phyloP scores from a whole-genome alignment of 805 yeast genomes.

The Lipomyces spencermartinsiae region DNA sequence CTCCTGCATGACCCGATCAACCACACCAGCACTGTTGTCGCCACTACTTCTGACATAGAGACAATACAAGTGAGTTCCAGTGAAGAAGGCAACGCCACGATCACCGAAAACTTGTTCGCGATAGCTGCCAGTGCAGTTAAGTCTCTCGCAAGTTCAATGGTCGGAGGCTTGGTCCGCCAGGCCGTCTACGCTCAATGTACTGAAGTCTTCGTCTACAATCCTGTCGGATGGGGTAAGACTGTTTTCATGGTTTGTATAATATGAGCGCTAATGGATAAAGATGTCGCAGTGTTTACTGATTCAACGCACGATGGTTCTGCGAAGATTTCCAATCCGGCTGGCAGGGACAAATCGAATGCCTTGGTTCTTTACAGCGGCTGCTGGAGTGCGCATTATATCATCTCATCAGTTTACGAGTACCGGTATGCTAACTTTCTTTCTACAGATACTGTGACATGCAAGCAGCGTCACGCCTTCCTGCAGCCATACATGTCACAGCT shows the following conservation, averaged over 20 bases:
- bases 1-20: background rate
- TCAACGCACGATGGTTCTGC: background rate
- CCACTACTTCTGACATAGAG: background rate
- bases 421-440: background rate
- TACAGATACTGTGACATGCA: background rate
- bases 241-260: too few species aligned
- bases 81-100: background rate
- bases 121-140: background rate
- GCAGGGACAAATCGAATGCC: background rate
- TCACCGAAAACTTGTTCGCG: background rate
- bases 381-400: background rate
- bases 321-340: background rate
- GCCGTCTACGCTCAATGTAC: too few species aligned
- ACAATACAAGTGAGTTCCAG: background rate
- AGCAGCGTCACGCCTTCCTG: background rate
- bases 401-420: background rate
- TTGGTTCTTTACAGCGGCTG: background rate
- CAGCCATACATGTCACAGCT: background rate
- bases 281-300: too few species aligned
- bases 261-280: too few species aligned
- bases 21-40: background rate
- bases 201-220: too few species aligned
- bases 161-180: background rate
- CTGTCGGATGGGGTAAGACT: too few species aligned
- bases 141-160: background rate